Evolutionary conservation across 345 rosid genomes (phyloP).

Genomic region (Eucalyptus leucophloia): DNA sequence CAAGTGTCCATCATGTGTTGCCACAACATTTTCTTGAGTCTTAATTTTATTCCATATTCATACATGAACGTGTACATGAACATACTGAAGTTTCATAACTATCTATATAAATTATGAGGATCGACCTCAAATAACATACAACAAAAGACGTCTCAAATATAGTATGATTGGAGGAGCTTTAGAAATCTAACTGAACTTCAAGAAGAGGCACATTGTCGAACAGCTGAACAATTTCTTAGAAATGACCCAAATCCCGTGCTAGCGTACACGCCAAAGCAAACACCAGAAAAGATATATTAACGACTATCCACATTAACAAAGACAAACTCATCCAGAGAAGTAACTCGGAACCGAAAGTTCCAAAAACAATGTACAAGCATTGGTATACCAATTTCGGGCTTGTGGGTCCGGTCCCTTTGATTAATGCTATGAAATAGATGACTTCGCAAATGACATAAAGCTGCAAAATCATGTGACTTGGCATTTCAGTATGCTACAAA

Average conservation of each 20-base stretch:
- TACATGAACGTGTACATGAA: too few species aligned
- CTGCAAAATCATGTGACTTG: fast-evolving
- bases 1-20: too few species aligned
- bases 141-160: too few species aligned
- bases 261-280: neutral
- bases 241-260: fast-evolving
- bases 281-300: neutral
- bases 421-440: neutral
- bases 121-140: too few species aligned
- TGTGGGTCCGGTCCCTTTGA: fast-evolving
- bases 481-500: fast-evolving
- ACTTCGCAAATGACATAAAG: neutral
- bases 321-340: neutral
- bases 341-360: fast-evolving
- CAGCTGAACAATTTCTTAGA: fast-evolving
- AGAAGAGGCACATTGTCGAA: fast-evolving
- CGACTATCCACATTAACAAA: fast-evolving
- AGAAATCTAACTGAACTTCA: fast-evolving
- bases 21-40: too few species aligned
- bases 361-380: neutral
- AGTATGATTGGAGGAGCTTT: neutral
- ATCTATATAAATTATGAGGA: too few species aligned
- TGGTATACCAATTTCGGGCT: fast-evolving
- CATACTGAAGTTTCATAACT: too few species aligned
- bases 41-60: too few species aligned